Evolutionary conservation across 163 green algal species (phyloP), one percentile per base, ranked within the genome.

Genomic region (Prototheca wickerhamii): DNA sequence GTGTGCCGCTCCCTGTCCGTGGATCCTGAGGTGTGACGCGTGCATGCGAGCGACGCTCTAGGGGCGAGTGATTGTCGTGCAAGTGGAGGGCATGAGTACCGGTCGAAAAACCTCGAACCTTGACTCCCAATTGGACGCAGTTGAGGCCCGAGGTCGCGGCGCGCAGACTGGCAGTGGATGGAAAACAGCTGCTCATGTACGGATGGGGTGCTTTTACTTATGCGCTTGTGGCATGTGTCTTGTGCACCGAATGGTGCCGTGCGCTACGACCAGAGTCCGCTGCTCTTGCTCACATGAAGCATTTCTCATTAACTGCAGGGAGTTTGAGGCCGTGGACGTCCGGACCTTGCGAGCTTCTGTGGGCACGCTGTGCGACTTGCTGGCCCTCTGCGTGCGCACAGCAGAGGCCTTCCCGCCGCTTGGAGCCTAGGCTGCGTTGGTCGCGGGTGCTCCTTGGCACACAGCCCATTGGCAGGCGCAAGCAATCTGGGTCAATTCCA

Each of bases 341-440:
- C 57, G 74, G 26, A 79, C 68, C 29, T 53, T 87, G 4, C 58
- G 79, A 20, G 73, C 73, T 33, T 73, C 81, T 18, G 77, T 83
- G 30, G 64, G 70, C 28, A 77, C 76, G 4, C 82, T 84, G n/a
- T 79, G 73, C 49, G 79, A 87, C 34, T 53, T 84, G 10, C 64
- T 87, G 12, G 63, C 44, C 1, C 54, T 87, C n/a, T 68, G 73
- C 31, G 68, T 58, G 2, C 46, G 68, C 5, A 82, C 76, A 18
- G 43, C 81, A 4, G 76, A 85, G 26, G 53, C 62, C 20, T 87
- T 86, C 53, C 29, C 53, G 25, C 53, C 26, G 17, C 44, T 26
- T 29, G 44, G 6, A 53, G 5, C 44, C 44, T 21, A 21, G 12
- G 10, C 37, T 46, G 37, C 8, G 37, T 12, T 46, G 37, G 10